These are phyloP conservation scores for Ceratocystis smalleyi DNA, from an alignment of 2,329 filamentous ascomycete genomes.

Conservation along the genomic window DNA sequence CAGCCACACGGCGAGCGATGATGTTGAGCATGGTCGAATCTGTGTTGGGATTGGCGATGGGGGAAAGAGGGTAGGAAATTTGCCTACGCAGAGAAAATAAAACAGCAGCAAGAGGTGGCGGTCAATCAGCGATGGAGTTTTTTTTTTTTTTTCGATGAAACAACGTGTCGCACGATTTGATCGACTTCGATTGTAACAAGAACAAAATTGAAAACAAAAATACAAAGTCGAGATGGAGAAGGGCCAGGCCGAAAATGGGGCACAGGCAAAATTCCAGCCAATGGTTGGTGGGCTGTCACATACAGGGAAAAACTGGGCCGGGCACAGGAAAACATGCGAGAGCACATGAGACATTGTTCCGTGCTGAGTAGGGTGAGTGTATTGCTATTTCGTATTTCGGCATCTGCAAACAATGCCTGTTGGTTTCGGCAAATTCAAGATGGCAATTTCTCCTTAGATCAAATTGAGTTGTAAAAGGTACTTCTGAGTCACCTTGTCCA, in stretches of 20 bases:
- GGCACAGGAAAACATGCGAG: neutral
- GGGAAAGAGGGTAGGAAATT: neutral
- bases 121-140: neutral
- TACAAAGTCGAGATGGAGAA: neutral
- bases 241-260: neutral
- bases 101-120: neutral
- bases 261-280: neutral
- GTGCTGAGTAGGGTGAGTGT: neutral
- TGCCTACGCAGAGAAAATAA: neutral
- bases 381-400: neutral
- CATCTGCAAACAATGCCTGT: neutral
- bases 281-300: neutral
- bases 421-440: too few species aligned
- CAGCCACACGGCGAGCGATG: slow-evolving; percentile 12
- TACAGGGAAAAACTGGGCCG: neutral
- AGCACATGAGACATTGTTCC: neutral
- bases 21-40: slow-evolving; percentile 8
- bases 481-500: neutral
- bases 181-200: neutral
- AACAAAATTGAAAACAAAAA: neutral
- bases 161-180: neutral
- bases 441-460: too few species aligned
- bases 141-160: neutral
- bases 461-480: neutral
- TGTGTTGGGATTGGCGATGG: neutral